A percentile compares a stretch with the other conserved stretches of the same genome.
phyloP scores from a whole-genome alignment of 2,329 filamentous ascomycete genomes.

The Exophiala lecanii-corni region DNA sequence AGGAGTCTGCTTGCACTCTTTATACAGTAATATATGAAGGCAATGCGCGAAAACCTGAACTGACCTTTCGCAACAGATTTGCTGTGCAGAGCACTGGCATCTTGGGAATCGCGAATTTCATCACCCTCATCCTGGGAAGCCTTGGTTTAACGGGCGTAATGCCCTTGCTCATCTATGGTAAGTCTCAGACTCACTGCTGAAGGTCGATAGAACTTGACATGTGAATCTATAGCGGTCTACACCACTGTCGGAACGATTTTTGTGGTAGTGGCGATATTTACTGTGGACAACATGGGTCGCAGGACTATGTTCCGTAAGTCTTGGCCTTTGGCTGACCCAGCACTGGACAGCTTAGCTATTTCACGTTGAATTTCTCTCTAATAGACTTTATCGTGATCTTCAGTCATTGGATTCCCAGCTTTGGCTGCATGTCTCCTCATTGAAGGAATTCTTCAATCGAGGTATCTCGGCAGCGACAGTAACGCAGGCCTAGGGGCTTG shows the following conservation, averaged over 20 bases:
- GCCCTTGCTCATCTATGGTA: slow-evolving; percentile 40
- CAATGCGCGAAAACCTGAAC: no score
- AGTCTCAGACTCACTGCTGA: not conserved
- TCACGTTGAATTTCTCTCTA: no score
- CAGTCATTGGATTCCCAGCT: slow-evolving; percentile 35
- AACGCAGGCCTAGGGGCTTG: slow-evolving; percentile 32
- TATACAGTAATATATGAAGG: slow-evolving; percentile 19
- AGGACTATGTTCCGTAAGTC: slow-evolving; percentile 33
- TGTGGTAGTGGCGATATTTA: slow-evolving; percentile 65
- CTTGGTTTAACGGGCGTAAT: slow-evolving; percentile 36
- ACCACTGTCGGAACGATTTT: slow-evolving; percentile 54
- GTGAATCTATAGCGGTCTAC: slow-evolving; percentile 33
- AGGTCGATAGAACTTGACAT: not conserved
- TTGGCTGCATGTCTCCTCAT: slow-evolving; percentile 36
- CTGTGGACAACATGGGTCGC: slow-evolving; percentile 63
- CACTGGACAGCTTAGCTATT: no score
- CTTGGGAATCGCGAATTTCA: slow-evolving; percentile 36
- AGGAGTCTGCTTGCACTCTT: slow-evolving; percentile 13
- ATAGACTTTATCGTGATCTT: not conserved
- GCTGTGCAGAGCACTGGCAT: slow-evolving; percentile 24
- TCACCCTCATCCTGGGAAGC: slow-evolving; percentile 34
- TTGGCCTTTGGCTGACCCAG: no score
- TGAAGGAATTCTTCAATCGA: slow-evolving; percentile 33
- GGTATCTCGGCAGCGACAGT: slow-evolving; percentile 33
- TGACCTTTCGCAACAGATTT: slow-evolving; percentile 14